phyloP scores from a whole-genome alignment of 257 asterid species.

The Ehretia macrophylla region DNA sequence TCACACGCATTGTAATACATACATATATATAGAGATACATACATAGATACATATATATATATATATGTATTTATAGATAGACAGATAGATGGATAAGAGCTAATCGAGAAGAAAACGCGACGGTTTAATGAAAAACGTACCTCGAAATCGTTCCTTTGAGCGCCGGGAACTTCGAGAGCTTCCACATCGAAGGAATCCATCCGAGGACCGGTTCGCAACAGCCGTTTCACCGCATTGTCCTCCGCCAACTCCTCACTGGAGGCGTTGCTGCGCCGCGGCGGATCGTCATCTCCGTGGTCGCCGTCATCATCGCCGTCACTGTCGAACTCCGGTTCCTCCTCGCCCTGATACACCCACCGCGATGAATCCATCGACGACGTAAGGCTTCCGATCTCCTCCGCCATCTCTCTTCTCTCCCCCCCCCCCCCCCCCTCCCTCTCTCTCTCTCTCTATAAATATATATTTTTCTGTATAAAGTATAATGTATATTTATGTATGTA shows the following conservation, averaged over 20 bases:
- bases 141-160: constrained; percentile 71
- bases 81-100: too few species aligned
- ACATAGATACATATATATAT: too few species aligned
- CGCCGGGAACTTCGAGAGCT: constrained; percentile 94
- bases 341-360: constrained; percentile 95
- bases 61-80: too few species aligned
- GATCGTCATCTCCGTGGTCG: constrained; percentile 32
- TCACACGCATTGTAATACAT: too few species aligned
- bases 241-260: constrained; percentile 65
- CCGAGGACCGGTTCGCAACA: constrained; percentile 93
- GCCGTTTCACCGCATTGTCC: constrained; percentile 66
- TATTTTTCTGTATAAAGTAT: too few species aligned
- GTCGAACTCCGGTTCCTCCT: constrained; percentile 51
- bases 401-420: too few species aligned
- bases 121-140: too few species aligned
- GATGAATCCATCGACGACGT: constrained; percentile 92
- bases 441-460: background rate
- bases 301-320: too few species aligned
- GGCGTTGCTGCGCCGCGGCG: constrained; percentile 31
- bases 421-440: background rate
- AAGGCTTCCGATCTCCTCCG: constrained; percentile 63
- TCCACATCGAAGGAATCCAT: constrained; percentile 96
- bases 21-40: too few species aligned
- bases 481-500: too few species aligned
- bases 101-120: background rate